These are phyloP conservation scores for Calonectria ilicicola DNA, from an alignment of 2,329 filamentous ascomycete genomes.

Conservation along the genomic window DNA sequence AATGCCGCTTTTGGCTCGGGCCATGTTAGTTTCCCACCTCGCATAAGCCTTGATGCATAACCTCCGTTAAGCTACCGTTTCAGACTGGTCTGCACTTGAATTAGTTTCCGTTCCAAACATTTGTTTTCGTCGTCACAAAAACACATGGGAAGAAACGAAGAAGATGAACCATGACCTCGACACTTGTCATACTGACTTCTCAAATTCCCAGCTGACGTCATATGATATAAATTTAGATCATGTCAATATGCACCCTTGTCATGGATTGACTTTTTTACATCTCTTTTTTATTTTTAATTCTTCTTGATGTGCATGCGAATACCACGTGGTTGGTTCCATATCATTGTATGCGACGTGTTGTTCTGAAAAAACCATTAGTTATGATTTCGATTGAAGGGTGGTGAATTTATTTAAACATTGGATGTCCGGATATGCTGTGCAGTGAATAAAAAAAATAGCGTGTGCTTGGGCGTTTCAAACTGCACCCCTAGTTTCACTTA, in stretches of 20 bases:
- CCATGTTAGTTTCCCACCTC: neutral
- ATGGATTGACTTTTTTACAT: neutral
- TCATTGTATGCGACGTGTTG: neutral
- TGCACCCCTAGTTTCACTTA: neutral
- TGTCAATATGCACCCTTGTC: neutral
- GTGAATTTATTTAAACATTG: neutral
- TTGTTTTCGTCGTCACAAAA: neutral
- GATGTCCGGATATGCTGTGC: neutral
- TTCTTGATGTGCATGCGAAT: neutral
- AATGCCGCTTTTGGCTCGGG: conserved; percentile 9
- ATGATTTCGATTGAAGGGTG: too few species aligned
- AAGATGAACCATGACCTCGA: neutral
- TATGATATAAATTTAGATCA: conserved; percentile 5
- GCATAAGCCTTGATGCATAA: conserved; percentile 2
- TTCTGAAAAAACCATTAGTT: neutral
- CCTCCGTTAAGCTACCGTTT: conserved; percentile 7
- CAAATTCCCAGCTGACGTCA: neutral
- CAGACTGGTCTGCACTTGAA: neutral
- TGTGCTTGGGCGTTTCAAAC: neutral
- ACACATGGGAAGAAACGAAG: neutral
- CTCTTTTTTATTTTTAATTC: neutral
- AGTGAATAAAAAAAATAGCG: neutral
- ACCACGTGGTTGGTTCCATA: neutral
- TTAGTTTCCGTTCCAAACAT: neutral
- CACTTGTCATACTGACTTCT: neutral